Conservation (phyloP, 1,284 basidiomycete genomes). For the Ceratobasidium sp. region DNA sequence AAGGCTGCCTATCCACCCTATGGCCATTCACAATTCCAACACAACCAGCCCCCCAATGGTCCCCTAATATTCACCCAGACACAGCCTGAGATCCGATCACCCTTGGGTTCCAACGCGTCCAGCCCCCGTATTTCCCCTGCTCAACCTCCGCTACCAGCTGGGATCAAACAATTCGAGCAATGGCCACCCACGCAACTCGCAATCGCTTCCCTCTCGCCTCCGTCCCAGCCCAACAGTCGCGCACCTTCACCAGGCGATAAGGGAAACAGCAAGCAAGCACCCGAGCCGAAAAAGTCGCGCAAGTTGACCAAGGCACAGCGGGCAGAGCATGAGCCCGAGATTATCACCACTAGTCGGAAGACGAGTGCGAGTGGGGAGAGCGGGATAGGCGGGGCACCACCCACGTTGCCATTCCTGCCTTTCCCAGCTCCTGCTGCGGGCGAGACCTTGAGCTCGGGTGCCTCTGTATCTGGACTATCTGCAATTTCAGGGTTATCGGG, state of each 20-base stretch:
- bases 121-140: not conserved
- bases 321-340: slow-evolving; percentile 2
- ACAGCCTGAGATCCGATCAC: not conserved
- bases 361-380: slow-evolving; percentile 15
- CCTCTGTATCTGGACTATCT: slow-evolving; percentile 26
- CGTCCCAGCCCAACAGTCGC: slow-evolving; percentile 9
- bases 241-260: slow-evolving; percentile 17
- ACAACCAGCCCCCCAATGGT: not conserved
- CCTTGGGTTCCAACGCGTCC: not conserved
- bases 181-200: slow-evolving; percentile 22
- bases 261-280: slow-evolving; percentile 8
- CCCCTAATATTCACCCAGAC: not conserved
- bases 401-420: slow-evolving; percentile 18
- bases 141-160: not conserved
- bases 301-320: slow-evolving; percentile 26
- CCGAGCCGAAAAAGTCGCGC: slow-evolving; percentile 23
- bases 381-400: not conserved
- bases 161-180: slow-evolving; percentile 11
- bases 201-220: slow-evolving; percentile 22
- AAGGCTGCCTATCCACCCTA: slow-evolving; percentile 14
- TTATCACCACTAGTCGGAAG: slow-evolving; percentile 2
- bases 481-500: not conserved
- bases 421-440: slow-evolving; percentile 6
- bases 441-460: slow-evolving; percentile 17
- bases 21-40: slow-evolving; percentile 3